These are phyloP conservation scores for Hymenoscyphus repandus DNA, from an alignment of 2,329 filamentous ascomycete species.

Conservation along the genomic window DNA sequence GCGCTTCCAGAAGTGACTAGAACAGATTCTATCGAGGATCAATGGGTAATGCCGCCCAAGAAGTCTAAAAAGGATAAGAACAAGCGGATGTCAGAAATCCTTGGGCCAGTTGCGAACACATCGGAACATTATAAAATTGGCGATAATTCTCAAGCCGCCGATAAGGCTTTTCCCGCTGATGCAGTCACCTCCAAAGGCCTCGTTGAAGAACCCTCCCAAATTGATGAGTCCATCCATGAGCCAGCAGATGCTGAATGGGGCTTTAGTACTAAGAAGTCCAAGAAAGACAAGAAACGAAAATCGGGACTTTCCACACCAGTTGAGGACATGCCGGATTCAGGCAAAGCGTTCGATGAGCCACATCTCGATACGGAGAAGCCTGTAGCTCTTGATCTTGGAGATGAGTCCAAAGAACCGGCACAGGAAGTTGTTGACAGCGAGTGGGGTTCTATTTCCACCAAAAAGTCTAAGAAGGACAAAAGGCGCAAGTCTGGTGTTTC, in stretches of 20 bases:
- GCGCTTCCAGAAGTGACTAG: not conserved
- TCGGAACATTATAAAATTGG: not conserved
- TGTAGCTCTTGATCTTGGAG: not conserved
- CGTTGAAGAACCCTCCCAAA: not conserved
- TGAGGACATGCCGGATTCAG: constrained; percentile 4
- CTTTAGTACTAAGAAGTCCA: constrained; percentile 17
- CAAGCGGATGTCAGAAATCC: constrained; percentile 1
- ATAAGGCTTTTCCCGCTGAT: not conserved
- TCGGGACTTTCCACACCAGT: constrained; percentile 11
- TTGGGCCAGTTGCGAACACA: constrained; percentile 2
- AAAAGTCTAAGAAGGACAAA: constrained; percentile 29
- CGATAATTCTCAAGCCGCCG: not conserved
- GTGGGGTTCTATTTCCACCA: constrained; percentile 1
- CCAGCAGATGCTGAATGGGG: not conserved
- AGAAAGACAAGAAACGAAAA: constrained; percentile 22
- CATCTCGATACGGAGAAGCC: not conserved
- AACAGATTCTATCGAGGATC: not conserved
- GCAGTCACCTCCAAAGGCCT: not conserved
- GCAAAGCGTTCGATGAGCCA: constrained; percentile 1
- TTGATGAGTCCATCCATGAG: not conserved
- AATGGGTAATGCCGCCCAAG: constrained; percentile 1
- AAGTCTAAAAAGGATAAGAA: constrained; percentile 14
- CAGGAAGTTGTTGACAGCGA: constrained; percentile 1
- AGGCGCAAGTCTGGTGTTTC: constrained; percentile 8
- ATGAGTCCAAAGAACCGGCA: not conserved